Evolutionary conservation across 768 basidiomycete genomes (phyloP), one percentile per base, ranked within the genome.

Genomic region (Lactarius hengduanensis): DNA sequence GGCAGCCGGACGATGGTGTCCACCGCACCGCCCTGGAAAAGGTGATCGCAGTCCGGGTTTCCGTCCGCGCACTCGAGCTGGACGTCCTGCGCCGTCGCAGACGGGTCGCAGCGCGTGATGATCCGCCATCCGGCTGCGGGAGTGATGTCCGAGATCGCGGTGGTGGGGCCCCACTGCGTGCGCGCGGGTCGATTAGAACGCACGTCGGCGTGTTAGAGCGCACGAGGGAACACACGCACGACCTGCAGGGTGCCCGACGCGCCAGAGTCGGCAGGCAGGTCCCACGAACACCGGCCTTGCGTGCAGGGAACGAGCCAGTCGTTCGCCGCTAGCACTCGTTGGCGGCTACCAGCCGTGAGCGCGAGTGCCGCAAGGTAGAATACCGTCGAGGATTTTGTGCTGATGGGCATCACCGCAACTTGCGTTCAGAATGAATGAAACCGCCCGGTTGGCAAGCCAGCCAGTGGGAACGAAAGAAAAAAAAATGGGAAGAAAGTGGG

Each of bases 1-100:
- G 71, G 71, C 26, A 72, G 47, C 41, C 67, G 71, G n/a, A 72
- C 67, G 34, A 72, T 71, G 9, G 67, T 72, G 54, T 68, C 61
- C 36, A 64, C 62, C 10, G 68, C 67, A 8, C 64, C 64, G 7
- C 58, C 66, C 32, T 71, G 61, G 47, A 71, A 66, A 36, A 72
- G 36, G 61, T 72, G 71, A 8, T 64, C 62, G 43, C 71, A 72
- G n/a, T 45, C 32, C 4, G 53, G 45, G 32, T 61, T 41, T 34
- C 8, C 26, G 13, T 56, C 40, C 20, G 36, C 10, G 28, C 67
- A 68, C 7, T 57, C 59, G 30, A 68, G 34, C 16, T 57, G 59
- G 16, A 68, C 54, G 11, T 41, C 45, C 50, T 65, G 59, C 34
- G 13, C 34, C 16, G 32, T 58, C 4, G 41, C 16, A 7, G 5